These are phyloP conservation scores for Nicotiana otophora DNA, from an alignment of 257 asterid species.

Conservation along the genomic window DNA sequence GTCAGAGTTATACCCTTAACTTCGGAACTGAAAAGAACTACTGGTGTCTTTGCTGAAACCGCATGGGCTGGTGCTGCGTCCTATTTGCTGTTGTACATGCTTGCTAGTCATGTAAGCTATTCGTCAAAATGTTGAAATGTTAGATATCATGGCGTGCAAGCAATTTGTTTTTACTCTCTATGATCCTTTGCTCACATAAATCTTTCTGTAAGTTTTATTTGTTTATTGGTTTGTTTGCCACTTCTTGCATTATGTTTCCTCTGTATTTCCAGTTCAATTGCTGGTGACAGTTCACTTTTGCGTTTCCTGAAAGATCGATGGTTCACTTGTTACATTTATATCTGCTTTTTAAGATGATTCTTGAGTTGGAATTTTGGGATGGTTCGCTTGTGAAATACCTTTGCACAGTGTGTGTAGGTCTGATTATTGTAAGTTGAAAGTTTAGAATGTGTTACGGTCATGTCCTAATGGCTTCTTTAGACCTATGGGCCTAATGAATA, in stretches of 20 bases:
- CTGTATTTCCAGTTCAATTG: neutral
- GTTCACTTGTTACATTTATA: neutral
- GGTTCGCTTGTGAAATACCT: neutral
- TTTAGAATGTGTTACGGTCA: neutral
- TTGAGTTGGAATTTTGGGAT: neutral
- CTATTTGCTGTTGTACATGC: conserved; percentile 92
- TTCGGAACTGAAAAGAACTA: conserved; percentile 88
- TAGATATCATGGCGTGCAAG: conserved; percentile 2
- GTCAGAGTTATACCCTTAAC: conserved; percentile 69
- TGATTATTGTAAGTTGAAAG: neutral
- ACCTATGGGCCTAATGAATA: neutral
- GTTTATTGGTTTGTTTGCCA: neutral
- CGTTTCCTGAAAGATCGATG: neutral
- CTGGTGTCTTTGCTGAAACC: conserved; percentile 99
- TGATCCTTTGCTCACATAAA: neutral
- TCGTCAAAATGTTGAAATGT: conserved; percentile 13
- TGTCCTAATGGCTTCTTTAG: neutral
- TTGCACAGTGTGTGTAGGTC: neutral
- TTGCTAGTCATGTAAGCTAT: conserved; percentile 93
- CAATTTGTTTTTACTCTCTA: neutral
- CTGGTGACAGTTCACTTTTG: neutral
- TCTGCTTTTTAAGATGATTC: neutral
- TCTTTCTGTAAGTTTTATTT: neutral
- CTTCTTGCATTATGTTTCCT: neutral
- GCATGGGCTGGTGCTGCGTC: conserved; percentile 99